Base-by-base conservation (phyloP, 169 alveolate species). In the Plasmodium adleri region DNA sequence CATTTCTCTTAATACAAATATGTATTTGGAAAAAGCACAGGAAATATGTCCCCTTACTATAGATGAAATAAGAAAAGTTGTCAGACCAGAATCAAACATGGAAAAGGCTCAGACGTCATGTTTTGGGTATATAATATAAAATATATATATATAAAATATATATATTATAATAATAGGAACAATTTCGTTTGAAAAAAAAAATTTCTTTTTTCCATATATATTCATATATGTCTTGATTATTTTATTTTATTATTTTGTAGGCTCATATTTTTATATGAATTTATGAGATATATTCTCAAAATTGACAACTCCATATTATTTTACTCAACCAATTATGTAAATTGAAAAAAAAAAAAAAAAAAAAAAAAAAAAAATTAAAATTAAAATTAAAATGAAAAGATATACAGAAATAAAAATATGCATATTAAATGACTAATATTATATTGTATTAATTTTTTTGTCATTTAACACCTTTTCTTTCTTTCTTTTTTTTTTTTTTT, bases 41-140 rank as follows among this genome's bases (percentile, higher is more conserved):
- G 67, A 86, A 47, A 3, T 86, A 5, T 86, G 92, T 50, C 92
- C 92, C 3, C 80, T 72, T 20, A 86, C 92, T 1, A 63, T 86
- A 45, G 86, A 70, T 10, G 92, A 86, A 86, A 86, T 86, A 28
- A 74, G 62, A 66, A 86, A 86, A 32, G 50, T 72, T 15, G 87
- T 86, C 3, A 63, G 74, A 6, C 92, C 92, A 0, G 66, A 22
- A 2, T 24, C 92, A 9, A 86, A 86, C 49, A 72, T 86, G 13
- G 92, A 86, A 32, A 86, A 86, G 70, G 68, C 92, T 17, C 92
- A 86, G 56, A 86, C 92, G 2, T 86, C 92, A 7, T 86, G 92
- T 49, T 86, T 86, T n/a, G 92, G 92, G 92, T 83, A 72, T 68
- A 39, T 39, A 39, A 32, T 0, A 32, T 5, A 32, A 32, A 1